A percentile compares a stretch with the other conserved stretches of the same genome.
Evolutionary conservation across 1,284 basidiomycete genomes (phyloP).

Genomic region (Ceratorhiza oryzae-sativae): DNA sequence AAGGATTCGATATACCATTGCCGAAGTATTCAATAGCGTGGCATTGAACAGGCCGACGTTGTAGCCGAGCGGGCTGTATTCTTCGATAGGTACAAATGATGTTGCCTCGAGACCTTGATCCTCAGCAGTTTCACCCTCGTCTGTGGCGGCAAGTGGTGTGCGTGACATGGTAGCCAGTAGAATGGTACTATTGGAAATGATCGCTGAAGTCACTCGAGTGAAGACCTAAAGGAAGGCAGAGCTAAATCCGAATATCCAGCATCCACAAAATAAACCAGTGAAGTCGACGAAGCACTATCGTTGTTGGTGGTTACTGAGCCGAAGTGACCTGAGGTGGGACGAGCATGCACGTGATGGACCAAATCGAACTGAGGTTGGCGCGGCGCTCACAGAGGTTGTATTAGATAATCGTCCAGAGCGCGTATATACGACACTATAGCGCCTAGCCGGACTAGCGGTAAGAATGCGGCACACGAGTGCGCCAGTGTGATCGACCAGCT

Average conservation of each 20-base stretch:
- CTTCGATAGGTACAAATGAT: slow-evolving; percentile 18
- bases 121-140: not conserved
- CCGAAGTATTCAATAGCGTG: slow-evolving; percentile 25
- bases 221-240: no score
- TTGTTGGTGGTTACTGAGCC: not conserved
- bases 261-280: not conserved
- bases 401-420: no score
- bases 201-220: no score
- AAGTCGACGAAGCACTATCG: no score
- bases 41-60: slow-evolving; percentile 31
- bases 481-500: no score
- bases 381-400: no score
- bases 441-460: no score
- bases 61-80: slow-evolving; percentile 27
- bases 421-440: no score
- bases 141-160: not conserved
- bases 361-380: no score
- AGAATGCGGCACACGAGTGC: no score
- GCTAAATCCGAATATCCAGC: slow-evolving; percentile 23
- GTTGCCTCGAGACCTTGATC: not conserved
- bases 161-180: not conserved
- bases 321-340: not conserved
- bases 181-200: not conserved
- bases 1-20: not conserved
- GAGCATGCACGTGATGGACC: not conserved